Percentiles rank a stretch among this genome's conserved stretches.
Evolutionary conservation across 2,329 filamentous ascomycete species (phyloP).

Genomic region (Talaromyces sp.): DNA sequence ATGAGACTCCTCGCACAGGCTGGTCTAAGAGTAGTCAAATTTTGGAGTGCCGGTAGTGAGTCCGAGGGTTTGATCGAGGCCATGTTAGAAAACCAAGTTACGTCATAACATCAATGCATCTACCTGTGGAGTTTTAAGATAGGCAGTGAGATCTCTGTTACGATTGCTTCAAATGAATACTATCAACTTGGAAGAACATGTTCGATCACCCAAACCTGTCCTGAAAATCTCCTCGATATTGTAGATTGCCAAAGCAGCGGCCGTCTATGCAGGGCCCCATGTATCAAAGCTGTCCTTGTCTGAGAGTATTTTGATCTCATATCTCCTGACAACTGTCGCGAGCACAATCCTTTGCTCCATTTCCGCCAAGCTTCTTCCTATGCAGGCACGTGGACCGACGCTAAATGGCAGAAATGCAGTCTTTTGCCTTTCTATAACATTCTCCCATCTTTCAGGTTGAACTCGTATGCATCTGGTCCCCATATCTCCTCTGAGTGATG

Average conservation of each 20-base stretch:
- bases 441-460: too few species aligned
- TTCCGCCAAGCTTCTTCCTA: too few species aligned
- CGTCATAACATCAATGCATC: too few species aligned
- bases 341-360: too few species aligned
- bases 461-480: too few species aligned
- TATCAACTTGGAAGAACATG: not conserved
- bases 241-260: not conserved
- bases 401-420: too few species aligned
- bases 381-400: too few species aligned
- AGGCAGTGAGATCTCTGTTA: not conserved
- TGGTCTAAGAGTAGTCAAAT: slow-evolving; percentile 9
- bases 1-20: slow-evolving; percentile 14
- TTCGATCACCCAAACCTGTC: not conserved
- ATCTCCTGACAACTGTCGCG: not conserved
- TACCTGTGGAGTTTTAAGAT: too few species aligned
- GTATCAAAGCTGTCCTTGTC: not conserved
- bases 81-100: not conserved
- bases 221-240: not conserved
- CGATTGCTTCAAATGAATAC: not conserved
- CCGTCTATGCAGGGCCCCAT: not conserved
- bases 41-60: not conserved
- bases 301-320: not conserved
- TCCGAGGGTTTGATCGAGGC: not conserved
- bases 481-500: too few species aligned
- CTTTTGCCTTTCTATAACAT: too few species aligned